Conservation (phyloP, 345 rosid species). For the Iberis pinnata region DNA sequence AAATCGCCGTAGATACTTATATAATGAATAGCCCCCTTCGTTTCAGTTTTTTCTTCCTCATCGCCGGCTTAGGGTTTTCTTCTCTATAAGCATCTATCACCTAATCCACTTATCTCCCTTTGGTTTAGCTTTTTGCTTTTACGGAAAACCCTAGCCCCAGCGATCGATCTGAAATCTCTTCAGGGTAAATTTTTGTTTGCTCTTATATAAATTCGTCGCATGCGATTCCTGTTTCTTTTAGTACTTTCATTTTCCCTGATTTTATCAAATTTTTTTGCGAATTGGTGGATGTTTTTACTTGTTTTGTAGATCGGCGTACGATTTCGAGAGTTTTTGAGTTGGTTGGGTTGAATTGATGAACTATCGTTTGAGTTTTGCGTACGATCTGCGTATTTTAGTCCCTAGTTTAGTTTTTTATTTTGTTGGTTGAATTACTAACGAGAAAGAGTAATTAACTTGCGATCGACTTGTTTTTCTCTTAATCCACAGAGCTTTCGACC, state of each 20-base stretch:
- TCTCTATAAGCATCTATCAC: constrained; percentile 15
- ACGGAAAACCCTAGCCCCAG: constrained; percentile 28
- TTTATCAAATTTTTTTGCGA: not conserved
- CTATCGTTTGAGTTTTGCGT: not conserved
- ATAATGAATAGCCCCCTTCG: constrained; percentile 22
- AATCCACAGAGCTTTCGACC: not conserved
- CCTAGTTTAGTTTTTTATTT: not conserved
- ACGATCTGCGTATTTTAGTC: constrained; percentile 20
- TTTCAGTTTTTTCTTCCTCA: constrained; percentile 23
- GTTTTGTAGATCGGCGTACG: constrained; percentile 28
- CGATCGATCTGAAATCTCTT: constrained; percentile 31
- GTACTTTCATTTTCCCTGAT: no score
- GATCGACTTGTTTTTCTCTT: constrained; percentile 11
- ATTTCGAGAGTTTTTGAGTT: not conserved
- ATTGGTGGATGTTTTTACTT: not conserved
- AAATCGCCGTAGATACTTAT: constrained; percentile 20
- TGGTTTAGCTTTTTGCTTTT: constrained; percentile 9
- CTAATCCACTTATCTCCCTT: not conserved
- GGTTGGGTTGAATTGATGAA: constrained; percentile 1
- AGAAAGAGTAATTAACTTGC: not conserved
- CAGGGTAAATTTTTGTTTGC: constrained; percentile 3
- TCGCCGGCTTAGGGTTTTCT: constrained; percentile 39
- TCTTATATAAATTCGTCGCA: not conserved
- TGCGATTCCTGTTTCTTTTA: not conserved
- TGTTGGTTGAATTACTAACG: not conserved